Evolutionary conservation across 441 rosid genomes (phyloP), one percentile per base, ranked within the genome.

Genomic region (Gossypium davidsonii): DNA sequence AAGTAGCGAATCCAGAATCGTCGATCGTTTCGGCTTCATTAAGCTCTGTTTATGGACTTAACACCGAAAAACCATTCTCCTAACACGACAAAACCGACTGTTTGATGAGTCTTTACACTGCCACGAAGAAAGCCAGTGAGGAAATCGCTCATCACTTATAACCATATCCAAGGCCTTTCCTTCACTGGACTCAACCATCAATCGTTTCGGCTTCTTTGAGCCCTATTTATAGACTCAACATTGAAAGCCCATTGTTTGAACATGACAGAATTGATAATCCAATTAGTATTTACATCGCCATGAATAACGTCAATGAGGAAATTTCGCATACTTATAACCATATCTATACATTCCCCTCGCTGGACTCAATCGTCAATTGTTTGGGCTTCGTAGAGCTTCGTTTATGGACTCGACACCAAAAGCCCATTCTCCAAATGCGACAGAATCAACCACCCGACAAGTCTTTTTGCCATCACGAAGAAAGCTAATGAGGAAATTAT

Each of bases 281-380:
- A 28, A 4, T 4, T 1, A 28, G 34, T 28, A 4, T 28, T 28
- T 28, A 4, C 34, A 5, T 3, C 1, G 6, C 34, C 34, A 28
- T 1, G 0, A 28, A 28, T 0, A 28, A 28, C 1, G 6, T 28
- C 34, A 28, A 28, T 28, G 6, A 28, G 34, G 6, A 28, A 83
- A 85, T 89, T 9, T 88, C 93, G 10, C 93, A 89, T 28, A 83
- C 93, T 28, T 89, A 89, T 26, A 89, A 87, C 75, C 93, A 89
- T 64, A 89, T 89, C 20, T 83, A 89, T 80, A 88, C 0, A 83
- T 89, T 52, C 75, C 93, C 55, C 82, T 89, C 0, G 84, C 89
- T 1, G 89, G 90, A 5, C 74, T 89, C 34, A 28, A 28, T 4
- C 0, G 6, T 28, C 5, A 4, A 28, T 3, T 4, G 5, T 28